Evolutionary conservation across 345 rosid genomes (phyloP), one percentile per base, ranked within the genome.

Genomic region (Boechera retrofracta): DNA sequence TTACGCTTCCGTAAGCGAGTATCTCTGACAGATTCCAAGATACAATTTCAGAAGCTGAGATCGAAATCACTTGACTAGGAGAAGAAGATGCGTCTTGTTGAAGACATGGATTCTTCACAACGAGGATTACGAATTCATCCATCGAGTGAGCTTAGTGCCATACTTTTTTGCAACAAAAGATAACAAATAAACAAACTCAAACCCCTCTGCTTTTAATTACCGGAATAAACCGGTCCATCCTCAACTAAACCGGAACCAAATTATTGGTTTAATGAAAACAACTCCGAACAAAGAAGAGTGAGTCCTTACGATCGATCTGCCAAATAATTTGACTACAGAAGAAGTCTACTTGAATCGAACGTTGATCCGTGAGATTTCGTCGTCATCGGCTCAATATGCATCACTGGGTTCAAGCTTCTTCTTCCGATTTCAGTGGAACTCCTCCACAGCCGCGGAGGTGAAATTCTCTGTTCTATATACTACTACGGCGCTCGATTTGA

Each of bases 371-470:
- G 72, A 36, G 67, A 47, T 64, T 29, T 54, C 21, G 59, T 16
- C 52, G 38, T 54, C 71, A 77, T 44, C 65, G 71, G 49, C 49
- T 52, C 55, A 29, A 28, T 4, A 94, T 92, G 99, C 89, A 95
- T 81, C 88, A 82, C 86, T 95, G 99, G 99, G 87, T 92, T 80
- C 88, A 72, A 83, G 97, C 93, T 79, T 83, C 94, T 36, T 73
- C 98, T 74, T 80, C 91, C 64, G 98, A 95, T 81, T 91, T 95
- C 83, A 29, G 64, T 15, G 99, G 98, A 59, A 57, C 85, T 79
- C 81, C 83, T 75, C 98, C 97, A 48, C 91, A 80, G 64, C 91
- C 96, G n/a, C 93, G 99, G 76, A 95, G 99, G 99, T 57, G 9
- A 6, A 12, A 44, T 51, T 39, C 38, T 67, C 51, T 38, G 13